phyloP scores from a whole-genome alignment of 441 rosid species.

The Iberis amara region DNA sequence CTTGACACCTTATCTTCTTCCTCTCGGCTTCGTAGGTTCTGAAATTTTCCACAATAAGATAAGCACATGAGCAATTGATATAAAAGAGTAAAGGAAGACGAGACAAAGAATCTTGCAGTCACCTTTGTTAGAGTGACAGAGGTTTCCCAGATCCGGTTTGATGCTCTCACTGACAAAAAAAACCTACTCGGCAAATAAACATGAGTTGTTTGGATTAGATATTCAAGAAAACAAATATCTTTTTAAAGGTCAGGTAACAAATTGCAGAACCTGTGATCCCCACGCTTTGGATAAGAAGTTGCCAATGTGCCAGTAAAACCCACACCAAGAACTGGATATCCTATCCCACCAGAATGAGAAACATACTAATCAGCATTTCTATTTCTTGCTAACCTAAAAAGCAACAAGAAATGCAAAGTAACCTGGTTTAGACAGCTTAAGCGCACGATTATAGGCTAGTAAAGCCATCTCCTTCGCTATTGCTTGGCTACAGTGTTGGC shows the following conservation, averaged over 20 bases:
- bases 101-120: conserved; percentile 8
- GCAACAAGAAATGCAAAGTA: not conserved
- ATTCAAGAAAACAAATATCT: not conserved
- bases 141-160: conserved; percentile 50
- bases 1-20: conserved; percentile 85
- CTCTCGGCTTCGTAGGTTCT: conserved; percentile 72
- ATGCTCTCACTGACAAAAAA: conserved; percentile 68
- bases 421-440: conserved; percentile 81
- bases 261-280: conserved; percentile 59
- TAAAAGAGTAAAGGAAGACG: not conserved
- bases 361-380: not conserved
- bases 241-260: not conserved
- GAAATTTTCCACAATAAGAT: not conserved
- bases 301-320: conserved; percentile 87
- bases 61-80: conserved; percentile 12
- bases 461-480: conserved; percentile 69
- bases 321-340: conserved; percentile 73
- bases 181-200: conserved; percentile 40
- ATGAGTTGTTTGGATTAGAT: not conserved
- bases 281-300: conserved; percentile 57
- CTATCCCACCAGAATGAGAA: conserved; percentile 33
- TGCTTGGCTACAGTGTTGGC: conserved; percentile 46
- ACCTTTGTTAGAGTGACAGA: conserved; percentile 73
- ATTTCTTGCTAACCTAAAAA: not conserved
- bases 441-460: conserved; percentile 79